Evolutionary conservation across 371 early-diverging fungal species (phyloP).

Genomic region (Choanephora cucurbitarum): DNA sequence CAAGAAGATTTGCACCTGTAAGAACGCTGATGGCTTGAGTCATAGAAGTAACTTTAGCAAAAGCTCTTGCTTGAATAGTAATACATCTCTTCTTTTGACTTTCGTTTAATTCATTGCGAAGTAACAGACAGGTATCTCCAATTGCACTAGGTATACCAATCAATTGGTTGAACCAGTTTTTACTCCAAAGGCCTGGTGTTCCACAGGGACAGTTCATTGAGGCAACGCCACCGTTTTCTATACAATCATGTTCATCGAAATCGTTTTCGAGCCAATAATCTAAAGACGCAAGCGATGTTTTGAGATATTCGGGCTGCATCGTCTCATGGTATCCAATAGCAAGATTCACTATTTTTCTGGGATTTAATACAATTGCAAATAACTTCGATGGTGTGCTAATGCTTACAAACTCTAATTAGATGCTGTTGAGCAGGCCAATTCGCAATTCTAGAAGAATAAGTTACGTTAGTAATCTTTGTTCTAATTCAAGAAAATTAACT

Average conservation of each 20-base stretch:
- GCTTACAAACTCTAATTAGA: slow-evolving; percentile 24
- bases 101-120: slow-evolving; percentile 10
- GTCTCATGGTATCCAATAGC: no score
- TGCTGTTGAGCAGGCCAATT: slow-evolving; percentile 34
- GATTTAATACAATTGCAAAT: no score
- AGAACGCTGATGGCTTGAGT: slow-evolving; percentile 3
- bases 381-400: no score
- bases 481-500: not conserved
- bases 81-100: slow-evolving; percentile 15
- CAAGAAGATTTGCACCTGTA: slow-evolving; percentile 33
- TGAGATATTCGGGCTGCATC: not conserved
- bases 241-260: slow-evolving; percentile 21
- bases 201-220: slow-evolving; percentile 34
- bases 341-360: no score
- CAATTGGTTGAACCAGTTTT: slow-evolving; percentile 33
- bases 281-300: slow-evolving; percentile 12
- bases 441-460: slow-evolving; percentile 19
- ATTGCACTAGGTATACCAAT: slow-evolving; percentile 24
- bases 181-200: slow-evolving; percentile 38
- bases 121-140: slow-evolving; percentile 29
- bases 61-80: slow-evolving; percentile 22
- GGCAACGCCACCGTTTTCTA: slow-evolving; percentile 20
- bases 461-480: not conserved
- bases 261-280: slow-evolving; percentile 38
- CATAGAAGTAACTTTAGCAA: slow-evolving; percentile 3